Evolutionary conservation across 495 filamentous ascomycete species (phyloP), one percentile per base, ranked within the genome.

Genomic region (Penicillium fimorum): DNA sequence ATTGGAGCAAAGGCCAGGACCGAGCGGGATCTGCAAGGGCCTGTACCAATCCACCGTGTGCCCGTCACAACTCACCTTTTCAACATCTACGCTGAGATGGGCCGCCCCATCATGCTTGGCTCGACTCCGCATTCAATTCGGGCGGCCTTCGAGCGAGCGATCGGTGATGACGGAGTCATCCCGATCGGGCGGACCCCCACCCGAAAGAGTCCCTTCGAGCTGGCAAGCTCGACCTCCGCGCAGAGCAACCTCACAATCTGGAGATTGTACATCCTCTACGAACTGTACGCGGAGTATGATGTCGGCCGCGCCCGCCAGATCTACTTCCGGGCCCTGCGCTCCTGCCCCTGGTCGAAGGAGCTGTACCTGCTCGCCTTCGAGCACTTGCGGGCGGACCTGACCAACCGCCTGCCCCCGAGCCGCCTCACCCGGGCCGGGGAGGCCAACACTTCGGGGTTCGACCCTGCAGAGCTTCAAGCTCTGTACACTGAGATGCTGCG

Each of bases 261-360:
- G 89, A 77, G 80, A 60, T 68, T 80, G 20, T 93, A 89, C 61
- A 68, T 91, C 35, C 61, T 84, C 5, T 89, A 86, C 47, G 77
- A 82, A 30, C 57, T 73, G 8, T 69, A 67, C 5, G 59, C 67
- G 5, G 61, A 64, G 0, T 11, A 29, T n/a, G 70, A 79, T 11
- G 48, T 69, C 37, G 45, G 43, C 0, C 76, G 75, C 47, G 82
- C 80, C 9, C 84, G 81, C 53, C 50, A 53, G 1, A 66, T 83
- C 15, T 77, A 75, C 51, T 76, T 74, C 53, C 69, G 80, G n/a
- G 76, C 68, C 0, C 65, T 82, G 46, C 75, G 77, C 40, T 77
- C 80, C 3, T 92, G 89, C 70, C 88, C 89, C 1, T 89, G 89
- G 89, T 84, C 82, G 1, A 94, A 91, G 69, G 82, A 84, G 54